Percentiles rank a stretch among this genome's conserved stretches.
These are phyloP conservation scores for Phyllosticta ampelicida DNA, from an alignment of 2,329 filamentous ascomycete genomes.

Conservation along the genomic window DNA sequence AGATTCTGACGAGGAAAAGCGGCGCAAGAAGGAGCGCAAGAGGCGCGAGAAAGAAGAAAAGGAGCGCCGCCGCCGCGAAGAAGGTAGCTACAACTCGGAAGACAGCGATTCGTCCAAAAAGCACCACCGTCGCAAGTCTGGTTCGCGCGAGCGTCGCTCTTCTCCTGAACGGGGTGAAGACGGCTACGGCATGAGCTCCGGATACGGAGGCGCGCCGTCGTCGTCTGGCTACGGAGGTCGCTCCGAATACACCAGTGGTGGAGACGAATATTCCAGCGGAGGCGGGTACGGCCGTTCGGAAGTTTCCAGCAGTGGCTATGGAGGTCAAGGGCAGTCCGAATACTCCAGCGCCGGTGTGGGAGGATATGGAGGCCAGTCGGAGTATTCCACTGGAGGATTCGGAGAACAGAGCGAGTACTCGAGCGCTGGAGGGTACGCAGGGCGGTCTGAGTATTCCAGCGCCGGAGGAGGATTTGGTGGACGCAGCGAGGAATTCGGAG, in stretches of 20 bases:
- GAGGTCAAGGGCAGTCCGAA: constrained; percentile 9
- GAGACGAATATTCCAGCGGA: background rate
- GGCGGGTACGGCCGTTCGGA: no score
- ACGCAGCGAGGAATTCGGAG: constrained; percentile 11
- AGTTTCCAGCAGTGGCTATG: no score
- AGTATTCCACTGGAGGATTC: constrained; percentile 4
- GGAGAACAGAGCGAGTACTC: background rate
- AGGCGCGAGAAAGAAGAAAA: constrained; percentile 32
- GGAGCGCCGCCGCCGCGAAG: constrained; percentile 20
- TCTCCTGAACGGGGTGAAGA: constrained; percentile 11
- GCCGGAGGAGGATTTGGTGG: constrained; percentile 13
- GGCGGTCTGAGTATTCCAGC: background rate
- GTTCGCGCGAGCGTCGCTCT: constrained; percentile 7
- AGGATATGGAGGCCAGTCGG: background rate
- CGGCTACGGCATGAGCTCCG: constrained; percentile 3
- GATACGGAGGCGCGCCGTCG: background rate
- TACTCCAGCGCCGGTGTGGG: constrained; percentile 11
- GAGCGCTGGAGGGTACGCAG: constrained; percentile 1
- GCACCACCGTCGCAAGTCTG: constrained; percentile 8
- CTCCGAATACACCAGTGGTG: background rate
- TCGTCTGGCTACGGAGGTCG: constrained; percentile 6
- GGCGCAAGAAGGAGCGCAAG: constrained; percentile 23
- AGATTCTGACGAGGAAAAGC: constrained; percentile 19
- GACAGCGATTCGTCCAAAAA: background rate
- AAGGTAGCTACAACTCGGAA: background rate